phyloP scores from a whole-genome alignment of 257 asterid species.

The Leptodermis oblonga region DNA sequence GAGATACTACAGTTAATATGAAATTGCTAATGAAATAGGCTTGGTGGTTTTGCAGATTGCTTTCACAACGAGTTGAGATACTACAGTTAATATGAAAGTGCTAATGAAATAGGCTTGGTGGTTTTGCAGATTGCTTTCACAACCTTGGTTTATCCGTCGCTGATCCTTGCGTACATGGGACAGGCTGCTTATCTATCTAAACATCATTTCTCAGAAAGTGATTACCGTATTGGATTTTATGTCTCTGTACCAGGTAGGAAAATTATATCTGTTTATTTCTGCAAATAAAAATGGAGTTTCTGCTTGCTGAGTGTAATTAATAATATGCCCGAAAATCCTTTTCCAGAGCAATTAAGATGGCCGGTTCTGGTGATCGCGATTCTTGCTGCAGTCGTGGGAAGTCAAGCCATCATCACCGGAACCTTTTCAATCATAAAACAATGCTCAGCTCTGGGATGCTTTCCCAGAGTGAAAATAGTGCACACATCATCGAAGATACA shows the following conservation, averaged over 20 bases:
- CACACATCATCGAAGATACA: slow-evolving; percentile 84
- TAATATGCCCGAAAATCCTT: neutral
- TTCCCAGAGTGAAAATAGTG: slow-evolving; percentile 74
- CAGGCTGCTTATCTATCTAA: slow-evolving; percentile 87
- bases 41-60: too few species aligned
- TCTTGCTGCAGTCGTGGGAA: slow-evolving; percentile 94
- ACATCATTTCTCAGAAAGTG: slow-evolving; percentile 43
- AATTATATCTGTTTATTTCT: neutral
- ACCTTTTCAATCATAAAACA: slow-evolving; percentile 89
- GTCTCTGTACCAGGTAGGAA: slow-evolving; percentile 80
- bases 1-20: neutral
- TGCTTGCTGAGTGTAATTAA: neutral
- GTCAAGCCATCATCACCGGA: slow-evolving; percentile 94
- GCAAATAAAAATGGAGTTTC: neutral
- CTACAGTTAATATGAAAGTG: neutral
- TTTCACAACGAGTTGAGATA: slow-evolving; percentile 7
- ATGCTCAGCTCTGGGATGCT: slow-evolving; percentile 89
- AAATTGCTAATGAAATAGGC: neutral
- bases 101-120: slow-evolving; percentile 12
- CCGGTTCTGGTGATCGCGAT: slow-evolving; percentile 89
- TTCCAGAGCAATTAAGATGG: slow-evolving; percentile 55
- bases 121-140: slow-evolving; percentile 73
- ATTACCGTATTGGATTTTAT: slow-evolving; percentile 66
- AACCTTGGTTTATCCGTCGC: slow-evolving; percentile 65
- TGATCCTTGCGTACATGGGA: slow-evolving; percentile 89